phyloP scores from a whole-genome alignment of 2,329 filamentous ascomycete species.

The Colletotrichum tropicale region DNA sequence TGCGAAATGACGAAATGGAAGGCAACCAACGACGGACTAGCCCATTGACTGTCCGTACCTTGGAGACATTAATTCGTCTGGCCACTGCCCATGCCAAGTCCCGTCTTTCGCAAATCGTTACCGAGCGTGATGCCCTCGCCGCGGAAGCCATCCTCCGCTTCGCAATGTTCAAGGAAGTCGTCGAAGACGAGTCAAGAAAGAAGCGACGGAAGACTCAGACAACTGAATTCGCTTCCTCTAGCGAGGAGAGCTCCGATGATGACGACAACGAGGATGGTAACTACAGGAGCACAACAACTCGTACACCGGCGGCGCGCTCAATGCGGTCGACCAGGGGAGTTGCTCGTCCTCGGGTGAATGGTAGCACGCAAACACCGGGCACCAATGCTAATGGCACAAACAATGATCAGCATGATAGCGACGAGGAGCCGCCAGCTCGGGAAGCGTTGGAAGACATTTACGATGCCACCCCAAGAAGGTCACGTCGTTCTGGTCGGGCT shows the following conservation, averaged over 20 bases:
- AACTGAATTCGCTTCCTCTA: conserved; percentile 61
- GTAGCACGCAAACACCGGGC: conserved; percentile 27
- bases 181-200: conserved; percentile 79
- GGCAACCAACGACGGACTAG: conserved; percentile 92
- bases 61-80: conserved; percentile 97
- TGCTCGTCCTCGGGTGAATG: conserved; percentile 35
- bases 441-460: conserved; percentile 47
- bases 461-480: conserved; percentile 46
- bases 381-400: conserved; percentile 29
- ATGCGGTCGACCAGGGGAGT: conserved; percentile 32
- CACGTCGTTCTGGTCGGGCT: conserved; percentile 34
- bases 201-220: conserved; percentile 76
- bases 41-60: conserved; percentile 93
- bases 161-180: conserved; percentile 95
- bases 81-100: conserved; percentile 96
- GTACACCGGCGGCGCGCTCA: conserved; percentile 37
- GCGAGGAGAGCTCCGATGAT: conserved; percentile 63
- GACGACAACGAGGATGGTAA: conserved; percentile 65
- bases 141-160: conserved; percentile 92
- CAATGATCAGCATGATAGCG: conserved; percentile 48
- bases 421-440: conserved; percentile 43
- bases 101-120: conserved; percentile 84
- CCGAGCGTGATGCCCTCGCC: conserved; percentile 85
- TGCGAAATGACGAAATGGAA: conserved; percentile 95
- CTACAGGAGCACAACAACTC: conserved; percentile 25